Evolutionary conservation across 129 eudicot species (phyloP), one percentile per base, ranked within the genome.

Genomic region (Erigeron canadensis): DNA sequence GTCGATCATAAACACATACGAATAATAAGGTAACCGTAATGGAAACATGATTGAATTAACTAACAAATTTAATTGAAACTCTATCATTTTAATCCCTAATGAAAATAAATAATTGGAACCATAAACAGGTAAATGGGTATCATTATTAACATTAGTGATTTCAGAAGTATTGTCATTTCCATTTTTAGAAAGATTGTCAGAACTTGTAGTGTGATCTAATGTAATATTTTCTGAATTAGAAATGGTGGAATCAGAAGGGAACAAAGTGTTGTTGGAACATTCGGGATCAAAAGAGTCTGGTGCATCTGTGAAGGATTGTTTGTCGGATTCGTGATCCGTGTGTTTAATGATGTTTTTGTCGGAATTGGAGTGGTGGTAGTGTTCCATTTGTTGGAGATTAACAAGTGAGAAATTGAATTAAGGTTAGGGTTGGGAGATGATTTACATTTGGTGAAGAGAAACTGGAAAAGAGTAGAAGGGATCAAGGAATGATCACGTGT

Each of bases 261-360:
- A 13, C 10, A 23, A 45, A 23, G n/a, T 2, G 42, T n/a, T 47
- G 37, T 76, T 61, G 44, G 73, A 46, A 63, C 6, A 19, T 16
- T 65, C 23, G 69, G 79, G 56, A 21, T 77, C 71, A 12, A 62
- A 45, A 22, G 64, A 5, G 11, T 81, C 85, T 5, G 37, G 8
- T 78, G 87, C 77, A 75, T 90, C 91, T 73, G 65, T 51, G 53
- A 83, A 86, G 11, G 83, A 84, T 67, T 77, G 84, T 34, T 89
- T 87, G 18, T 89, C 91, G 7, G 83, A 86, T 7, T 90, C 86
- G 40, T 18, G 77, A 73, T 65, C 84, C 76, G 5, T 44, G 69
- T 19, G 50, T 28, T 21, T 21, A 16, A 23, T 58, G 81, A 48
- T 73, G 57, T 55, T 45, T 69, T 10, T 23, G 53, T n/a, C 75